Evolutionary conservation across 345 rosid species (phyloP).

Genomic region (Trapa incisa): DNA sequence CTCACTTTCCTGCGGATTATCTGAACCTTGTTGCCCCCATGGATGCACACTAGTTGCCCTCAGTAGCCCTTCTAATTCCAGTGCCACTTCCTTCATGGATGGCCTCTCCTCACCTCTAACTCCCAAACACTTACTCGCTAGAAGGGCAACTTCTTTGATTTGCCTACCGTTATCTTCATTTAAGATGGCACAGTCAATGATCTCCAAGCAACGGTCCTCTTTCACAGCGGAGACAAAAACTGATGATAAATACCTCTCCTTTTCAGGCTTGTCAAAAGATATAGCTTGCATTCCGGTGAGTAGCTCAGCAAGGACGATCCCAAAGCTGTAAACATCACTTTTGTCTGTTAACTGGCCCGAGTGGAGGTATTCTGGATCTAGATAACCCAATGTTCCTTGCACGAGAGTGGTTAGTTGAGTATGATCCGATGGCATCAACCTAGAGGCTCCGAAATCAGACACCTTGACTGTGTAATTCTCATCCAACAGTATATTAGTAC

Average conservation of each 20-base stretch:
- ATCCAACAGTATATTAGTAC: conserved; percentile 5
- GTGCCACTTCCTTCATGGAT: conserved; percentile 19
- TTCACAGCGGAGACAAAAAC: conserved; percentile 10
- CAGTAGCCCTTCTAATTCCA: conserved; percentile 17
- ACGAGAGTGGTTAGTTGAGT: conserved; percentile 2
- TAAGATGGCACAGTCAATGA: conserved; percentile 4
- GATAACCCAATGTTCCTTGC: conserved; percentile 5
- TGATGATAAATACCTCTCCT: conserved; percentile 3
- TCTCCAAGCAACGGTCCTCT: conserved; percentile 5
- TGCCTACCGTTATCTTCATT: not conserved
- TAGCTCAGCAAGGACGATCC: no score
- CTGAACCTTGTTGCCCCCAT: conserved; percentile 5
- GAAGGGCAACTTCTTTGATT: conserved; percentile 6
- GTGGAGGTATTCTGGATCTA: conserved; percentile 9
- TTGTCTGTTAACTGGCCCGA: no score
- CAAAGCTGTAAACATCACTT: no score
- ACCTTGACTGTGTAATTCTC: conserved; percentile 6
- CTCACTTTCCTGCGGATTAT: not conserved
- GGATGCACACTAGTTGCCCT: conserved; percentile 13
- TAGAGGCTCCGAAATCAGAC: conserved; percentile 7
- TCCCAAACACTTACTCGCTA: conserved; percentile 14
- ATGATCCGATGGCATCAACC: conserved; percentile 1
- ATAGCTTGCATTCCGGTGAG: no score
- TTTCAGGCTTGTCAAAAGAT: no score
- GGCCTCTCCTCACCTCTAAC: conserved; percentile 22